A percentile compares a stretch with the other conserved stretches of the same genome.
phyloP scores from a whole-genome alignment of 2,329 filamentous ascomycete genomes.

The Nigrograna mackinnonii region DNA sequence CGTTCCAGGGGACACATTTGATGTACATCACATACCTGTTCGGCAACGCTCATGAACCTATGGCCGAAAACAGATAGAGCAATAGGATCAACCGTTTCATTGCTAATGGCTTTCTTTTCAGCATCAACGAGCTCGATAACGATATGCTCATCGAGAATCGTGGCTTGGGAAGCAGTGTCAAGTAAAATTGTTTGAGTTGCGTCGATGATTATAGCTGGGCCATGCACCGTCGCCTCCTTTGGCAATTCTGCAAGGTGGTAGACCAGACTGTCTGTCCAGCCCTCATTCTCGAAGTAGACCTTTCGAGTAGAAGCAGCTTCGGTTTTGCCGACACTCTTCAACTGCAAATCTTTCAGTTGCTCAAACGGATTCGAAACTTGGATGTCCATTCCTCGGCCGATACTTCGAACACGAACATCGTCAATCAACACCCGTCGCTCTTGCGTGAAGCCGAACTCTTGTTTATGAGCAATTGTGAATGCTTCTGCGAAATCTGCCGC shows the following conservation, averaged over 20 bases:
- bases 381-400: constrained; percentile 8
- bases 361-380: not conserved
- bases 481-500: constrained; percentile 35
- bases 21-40: no score
- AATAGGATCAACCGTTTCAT: no score
- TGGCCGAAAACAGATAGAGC: no score
- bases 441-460: constrained; percentile 48
- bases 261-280: constrained; percentile 19
- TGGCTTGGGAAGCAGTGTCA: constrained; percentile 40
- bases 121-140: no score
- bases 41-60: no score
- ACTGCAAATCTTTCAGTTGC: not conserved
- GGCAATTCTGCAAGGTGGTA: constrained; percentile 22
- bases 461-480: constrained; percentile 43
- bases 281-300: constrained; percentile 25
- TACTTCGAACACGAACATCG: constrained; percentile 47
- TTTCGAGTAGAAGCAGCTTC: not conserved
- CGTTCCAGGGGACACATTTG: no score
- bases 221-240: constrained; percentile 19
- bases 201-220: constrained; percentile 40
- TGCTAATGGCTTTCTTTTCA: no score
- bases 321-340: not conserved
- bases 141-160: constrained; percentile 41
- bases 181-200: constrained; percentile 53
- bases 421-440: constrained; percentile 47